Base-by-base conservation (phyloP, 352 stramenopile species). In the Peronospora destructor region DNA sequence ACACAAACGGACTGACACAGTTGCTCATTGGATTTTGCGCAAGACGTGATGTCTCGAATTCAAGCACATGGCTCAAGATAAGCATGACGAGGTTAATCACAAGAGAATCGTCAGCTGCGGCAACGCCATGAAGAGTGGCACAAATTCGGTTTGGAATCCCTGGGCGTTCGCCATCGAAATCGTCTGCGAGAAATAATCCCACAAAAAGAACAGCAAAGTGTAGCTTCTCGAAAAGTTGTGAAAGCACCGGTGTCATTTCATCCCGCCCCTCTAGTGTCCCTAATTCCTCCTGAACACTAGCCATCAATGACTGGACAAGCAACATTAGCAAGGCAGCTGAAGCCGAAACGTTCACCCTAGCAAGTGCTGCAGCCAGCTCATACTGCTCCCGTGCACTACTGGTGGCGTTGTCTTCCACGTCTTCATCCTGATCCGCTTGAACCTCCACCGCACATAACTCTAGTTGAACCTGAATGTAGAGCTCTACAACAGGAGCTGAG, bases 141-240 rank as follows among this genome's bases (percentile, higher is more conserved):
- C 76, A 70, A 54, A 91, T 76, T 10, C 75, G 63, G 14, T 57
- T 56, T 2, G 83, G 74, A n/a, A 91, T 84, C 29, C 68, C 63
- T 37, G 83, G 83, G 0, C 66, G 76, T 57, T 94, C 83, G 12
- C 81, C 82, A 37, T 72, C 62, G 41, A 73, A 90, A 45, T 94
- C 83, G 45, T 94, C 83, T 0, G 80, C 79, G 5, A 94, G 69
- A 39, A 91, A 84, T 12, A 91, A 60, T 0, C 83, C 80, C 12
- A 59, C 61, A 45, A 94, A 91, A n/a, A 84, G 70, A 32, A 91
- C 59, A 37, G 73, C 59, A 56, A 94, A 91, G 53, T 92, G 77
- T 3, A 88, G 55, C 45, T 89, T 87, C 47, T 94, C 81, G 26
- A 84, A 78, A 9, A 86, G 45, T 32, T 91, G 76, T 17, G 63